Evolutionary conservation across 208 protist genomes (phyloP), one percentile per base, ranked within the genome.

Genomic region (Leishmania guyanensis): DNA sequence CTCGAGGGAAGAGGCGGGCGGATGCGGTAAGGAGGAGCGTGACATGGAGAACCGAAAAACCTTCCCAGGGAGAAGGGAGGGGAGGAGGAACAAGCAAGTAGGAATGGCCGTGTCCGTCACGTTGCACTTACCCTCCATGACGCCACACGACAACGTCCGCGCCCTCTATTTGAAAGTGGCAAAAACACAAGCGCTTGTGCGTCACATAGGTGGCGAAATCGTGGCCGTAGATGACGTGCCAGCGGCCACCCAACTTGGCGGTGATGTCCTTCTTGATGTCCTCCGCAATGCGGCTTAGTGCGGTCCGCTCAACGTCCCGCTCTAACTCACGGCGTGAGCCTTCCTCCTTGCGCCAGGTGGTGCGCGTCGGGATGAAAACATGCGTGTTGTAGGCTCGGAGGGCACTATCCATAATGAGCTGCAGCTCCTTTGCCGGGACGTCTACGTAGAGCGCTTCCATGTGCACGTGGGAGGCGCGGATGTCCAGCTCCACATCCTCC

Each of bases 301-400:
- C 82, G 16, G 92, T 94, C 48, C 94, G 92, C 83, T 97, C 92
- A 2, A 95, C 87, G 36, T 97, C 94, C 4, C 90, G 86, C 84
- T 97, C 91, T 14, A 97, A 78, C 81, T 95, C 92, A 6, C 88
- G 85, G 20, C 85, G 82, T n/a, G 90, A 84, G 22, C 92, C 94
- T 75, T 95, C 91, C 62, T 95, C 92, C 80, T 97, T 97, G 12
- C 92, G 74, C 92, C 94, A 97, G 26, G 94, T 95, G n/a, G 84
- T 95, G 20, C 88, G 90, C 4, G 94, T 95, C 12, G 94, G 92
- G 0, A 93, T 65, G 17, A 97, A 86, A 14, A 97, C 92, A 73
- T 90, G 84, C 16, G 76, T 90, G 78, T 92, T 91, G 86, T 95
- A 95, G 62, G 92, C 89, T 22, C 86, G 83, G 14, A 94, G 78